Evolutionary conservation across 2,329 filamentous ascomycete species (phyloP), one percentile per base, ranked within the genome.

Genomic region (Ambrosiella beaveri): DNA sequence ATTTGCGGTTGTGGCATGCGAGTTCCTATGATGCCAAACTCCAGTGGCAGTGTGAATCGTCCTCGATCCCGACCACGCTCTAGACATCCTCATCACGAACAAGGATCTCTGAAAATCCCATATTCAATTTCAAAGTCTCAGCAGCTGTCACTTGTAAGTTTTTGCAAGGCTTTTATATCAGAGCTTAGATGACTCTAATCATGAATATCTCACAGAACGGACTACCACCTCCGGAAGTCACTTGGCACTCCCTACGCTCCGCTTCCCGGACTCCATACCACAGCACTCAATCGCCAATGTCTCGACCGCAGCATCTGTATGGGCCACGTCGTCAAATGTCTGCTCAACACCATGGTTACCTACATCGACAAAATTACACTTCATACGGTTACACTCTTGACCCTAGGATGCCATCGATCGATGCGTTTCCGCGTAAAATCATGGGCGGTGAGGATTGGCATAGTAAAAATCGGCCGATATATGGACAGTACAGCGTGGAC

Each of bases 281-380:
- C 37, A 50, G 17, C 17, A 39, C 17, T 13, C 49, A 15, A 38
- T 41, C 54, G 6, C 27, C 47, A 36, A 59, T 59, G 58, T 19
- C 27, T 19, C 47, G 9, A 51, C 8, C 17, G 2, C 15, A 51
- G 47, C 15, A 7, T 19, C 13, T n/a, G 35, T 41, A 54, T 47
- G 11, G 17, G 39, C 44, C 38, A 35, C 49, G 39, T 27, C 54
- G 45, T 6, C 57, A 59, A n/a, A 59, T 54, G 47, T 56, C 53
- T 39, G 54, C 53, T 38, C 58, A 56, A 13, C 45, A 49, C 12
- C 40, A 47, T 13, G 27, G 38, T 11, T 58, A 41, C n/a, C 54
- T 58, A 52, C 57, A 39, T n/a, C 57, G 47, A 11, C 40, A 27
- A n/a, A 35, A 47, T 13, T 54, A 50, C 49, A 13, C 27, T 35